phyloP scores from a whole-genome alignment of 2,329 filamentous ascomycete genomes.

The Talaromyces funiculosus region DNA sequence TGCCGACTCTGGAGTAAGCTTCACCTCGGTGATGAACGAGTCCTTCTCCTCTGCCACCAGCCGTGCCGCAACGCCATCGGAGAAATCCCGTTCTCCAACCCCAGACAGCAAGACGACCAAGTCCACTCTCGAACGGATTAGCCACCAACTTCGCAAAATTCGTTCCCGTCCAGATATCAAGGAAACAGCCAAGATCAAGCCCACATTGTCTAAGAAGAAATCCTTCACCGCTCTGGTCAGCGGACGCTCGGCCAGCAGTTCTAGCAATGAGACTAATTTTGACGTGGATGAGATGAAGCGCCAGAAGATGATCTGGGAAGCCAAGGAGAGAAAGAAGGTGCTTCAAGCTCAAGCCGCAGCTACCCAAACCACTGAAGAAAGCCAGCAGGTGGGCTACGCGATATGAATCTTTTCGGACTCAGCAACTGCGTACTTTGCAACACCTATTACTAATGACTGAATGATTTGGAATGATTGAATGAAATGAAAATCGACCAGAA shows the following conservation, averaged over 20 bases:
- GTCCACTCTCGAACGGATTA: conserved; percentile 51
- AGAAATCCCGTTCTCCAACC: conserved; percentile 40
- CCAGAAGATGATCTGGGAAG: conserved; percentile 43
- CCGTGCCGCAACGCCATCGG: conserved; percentile 18
- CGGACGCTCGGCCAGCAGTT: conserved; percentile 28
- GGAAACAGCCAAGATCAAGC: conserved; percentile 24
- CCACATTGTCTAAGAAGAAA: conserved; percentile 42
- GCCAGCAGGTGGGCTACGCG: conserved; percentile 12
- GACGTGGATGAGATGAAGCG: conserved; percentile 47
- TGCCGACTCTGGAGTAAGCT: conserved; percentile 60
- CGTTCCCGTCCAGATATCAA: conserved; percentile 13
- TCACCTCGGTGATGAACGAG: conserved; percentile 32
- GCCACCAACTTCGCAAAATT: conserved; percentile 52
- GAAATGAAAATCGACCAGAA: neutral
- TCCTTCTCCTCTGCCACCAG: conserved; percentile 27
- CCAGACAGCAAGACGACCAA: conserved; percentile 21
- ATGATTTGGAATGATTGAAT: conserved; percentile 10
- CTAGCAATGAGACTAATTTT: conserved; percentile 37
- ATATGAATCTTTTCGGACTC: neutral
- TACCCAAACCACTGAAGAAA: neutral
- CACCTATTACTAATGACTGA: conserved; percentile 2
- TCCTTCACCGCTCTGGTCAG: conserved; percentile 50
- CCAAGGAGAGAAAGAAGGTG: conserved; percentile 31
- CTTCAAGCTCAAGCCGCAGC: neutral
- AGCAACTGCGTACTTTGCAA: neutral